A percentile compares a stretch with the other conserved stretches of the same genome.
Evolutionary conservation across 352 stramenopile genomes (phyloP).

Genomic region (Globisporangium recalcitrans): DNA sequence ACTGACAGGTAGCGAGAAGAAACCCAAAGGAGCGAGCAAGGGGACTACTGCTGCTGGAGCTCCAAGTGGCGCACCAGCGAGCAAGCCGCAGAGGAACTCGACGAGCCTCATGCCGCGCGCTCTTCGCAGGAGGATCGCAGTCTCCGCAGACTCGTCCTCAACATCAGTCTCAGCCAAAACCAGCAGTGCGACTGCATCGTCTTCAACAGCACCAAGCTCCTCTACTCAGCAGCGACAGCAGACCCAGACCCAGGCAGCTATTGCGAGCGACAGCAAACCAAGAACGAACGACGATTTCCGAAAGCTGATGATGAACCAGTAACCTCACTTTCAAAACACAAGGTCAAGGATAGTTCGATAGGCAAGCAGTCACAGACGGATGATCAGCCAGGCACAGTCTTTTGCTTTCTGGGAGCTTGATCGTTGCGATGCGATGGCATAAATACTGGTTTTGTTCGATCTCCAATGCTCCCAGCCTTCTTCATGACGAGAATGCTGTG

Average conservation of each 20-base stretch:
- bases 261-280: constrained; percentile 17
- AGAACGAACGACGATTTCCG: constrained; percentile 77
- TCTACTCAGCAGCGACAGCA: background rate
- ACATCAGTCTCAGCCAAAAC: background rate
- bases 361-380: background rate
- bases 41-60: background rate
- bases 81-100: constrained; percentile 18
- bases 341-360: background rate
- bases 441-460: background rate
- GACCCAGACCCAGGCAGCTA: background rate
- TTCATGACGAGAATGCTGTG: no score
- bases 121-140: constrained; percentile 28
- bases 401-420: background rate
- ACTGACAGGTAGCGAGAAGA: background rate
- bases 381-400: background rate
- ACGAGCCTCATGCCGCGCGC: constrained; percentile 53
- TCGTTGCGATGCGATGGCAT: background rate
- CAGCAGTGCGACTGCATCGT: background rate
- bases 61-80: background rate
- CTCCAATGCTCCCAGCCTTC: background rate
- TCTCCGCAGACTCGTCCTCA: background rate
- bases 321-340: background rate
- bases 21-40: constrained; percentile 10
- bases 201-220: background rate
- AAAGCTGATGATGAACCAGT: constrained; percentile 52